A percentile compares a stretch with the other conserved stretches of the same genome.
Evolutionary conservation across 2,329 filamentous ascomycete genomes (phyloP).

Genomic region (Boeremia exigua): DNA sequence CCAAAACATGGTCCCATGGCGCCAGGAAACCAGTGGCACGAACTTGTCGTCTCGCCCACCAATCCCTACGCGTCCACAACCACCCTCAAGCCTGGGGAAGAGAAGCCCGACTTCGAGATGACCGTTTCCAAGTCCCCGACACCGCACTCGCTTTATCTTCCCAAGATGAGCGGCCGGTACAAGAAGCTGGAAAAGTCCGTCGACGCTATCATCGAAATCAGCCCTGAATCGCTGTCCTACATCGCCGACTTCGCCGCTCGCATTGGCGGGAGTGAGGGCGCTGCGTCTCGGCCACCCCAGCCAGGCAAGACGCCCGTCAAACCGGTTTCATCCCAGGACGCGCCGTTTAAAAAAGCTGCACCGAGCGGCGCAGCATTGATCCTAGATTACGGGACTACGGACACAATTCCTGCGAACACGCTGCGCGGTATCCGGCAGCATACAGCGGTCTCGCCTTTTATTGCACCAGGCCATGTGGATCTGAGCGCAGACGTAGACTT

Average conservation of each 20-base stretch:
- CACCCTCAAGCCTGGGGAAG: conserved; percentile 21
- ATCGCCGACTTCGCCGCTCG: conserved; percentile 80
- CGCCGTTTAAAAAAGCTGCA: conserved; percentile 58
- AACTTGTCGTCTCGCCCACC: conserved; percentile 53
- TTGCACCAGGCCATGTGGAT: conserved; percentile 81
- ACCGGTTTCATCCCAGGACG: conserved; percentile 13
- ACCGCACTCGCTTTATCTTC: conserved; percentile 83
- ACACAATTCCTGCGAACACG: conserved; percentile 84
- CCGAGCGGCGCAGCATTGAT: conserved; percentile 90
- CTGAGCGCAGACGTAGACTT: conserved; percentile 95
- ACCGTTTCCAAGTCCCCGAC: conserved; percentile 77
- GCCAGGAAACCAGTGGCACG: conserved; percentile 50
- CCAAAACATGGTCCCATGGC: conserved; percentile 47
- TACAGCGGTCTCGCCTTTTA: conserved; percentile 77
- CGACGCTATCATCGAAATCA: conserved; percentile 83
- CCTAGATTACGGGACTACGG: conserved; percentile 86
- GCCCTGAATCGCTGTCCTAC: conserved; percentile 83
- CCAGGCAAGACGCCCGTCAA: conserved; percentile 43
- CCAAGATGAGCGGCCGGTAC: conserved; percentile 81
- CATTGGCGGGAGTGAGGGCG: conserved; percentile 69
- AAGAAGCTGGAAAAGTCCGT: conserved; percentile 70
- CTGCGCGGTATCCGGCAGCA: conserved; percentile 87
- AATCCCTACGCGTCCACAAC: conserved; percentile 39
- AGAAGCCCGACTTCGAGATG: conserved; percentile 81
- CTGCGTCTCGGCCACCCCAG: conserved; percentile 11